Evolutionary conservation across 352 stramenopile species (phyloP).

Genomic region (Phytophthora megakarya): DNA sequence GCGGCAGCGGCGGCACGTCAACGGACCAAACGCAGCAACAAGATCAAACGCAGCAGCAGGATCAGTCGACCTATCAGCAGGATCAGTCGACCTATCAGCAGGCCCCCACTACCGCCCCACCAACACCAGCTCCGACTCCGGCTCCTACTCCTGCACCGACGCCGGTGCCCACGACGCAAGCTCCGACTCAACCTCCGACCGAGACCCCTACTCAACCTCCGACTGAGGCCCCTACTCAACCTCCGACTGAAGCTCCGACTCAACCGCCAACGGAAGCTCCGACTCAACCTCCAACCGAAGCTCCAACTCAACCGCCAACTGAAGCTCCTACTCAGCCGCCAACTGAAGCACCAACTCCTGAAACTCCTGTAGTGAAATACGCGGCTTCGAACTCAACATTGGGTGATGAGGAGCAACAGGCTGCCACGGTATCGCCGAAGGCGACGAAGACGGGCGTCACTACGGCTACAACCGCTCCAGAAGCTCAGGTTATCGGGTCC

Average conservation of each 20-base stretch:
- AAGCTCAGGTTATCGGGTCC: constrained; percentile 13
- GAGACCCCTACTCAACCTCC: background rate
- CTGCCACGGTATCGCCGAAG: constrained; percentile 23
- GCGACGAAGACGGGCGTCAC: constrained; percentile 10
- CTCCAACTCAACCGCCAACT: constrained; percentile 1
- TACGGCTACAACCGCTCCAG: background rate
- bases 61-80: too few relatives aligned
- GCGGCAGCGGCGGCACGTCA: constrained; percentile 12
- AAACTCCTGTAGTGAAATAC: constrained; percentile 14
- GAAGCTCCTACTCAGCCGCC: constrained; percentile 14
- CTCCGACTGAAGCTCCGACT: background rate
- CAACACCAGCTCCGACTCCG: constrained; percentile 10
- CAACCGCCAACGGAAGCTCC: constrained; percentile 1
- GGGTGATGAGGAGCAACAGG: constrained; percentile 20
- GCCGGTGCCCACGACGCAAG: background rate
- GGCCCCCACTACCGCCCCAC: constrained; percentile 1
- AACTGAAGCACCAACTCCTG: constrained; percentile 15
- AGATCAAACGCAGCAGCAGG: constrained; percentile 2
- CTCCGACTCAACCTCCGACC: background rate
- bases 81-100: too few relatives aligned
- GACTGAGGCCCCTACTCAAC: background rate
- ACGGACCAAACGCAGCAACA: constrained; percentile 4
- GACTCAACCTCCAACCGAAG: background rate
- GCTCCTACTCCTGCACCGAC: constrained; percentile 11
- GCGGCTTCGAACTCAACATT: constrained; percentile 25